Base-by-base conservation (phyloP, 179 eudicot species). In the Patellifolia procumbens region DNA sequence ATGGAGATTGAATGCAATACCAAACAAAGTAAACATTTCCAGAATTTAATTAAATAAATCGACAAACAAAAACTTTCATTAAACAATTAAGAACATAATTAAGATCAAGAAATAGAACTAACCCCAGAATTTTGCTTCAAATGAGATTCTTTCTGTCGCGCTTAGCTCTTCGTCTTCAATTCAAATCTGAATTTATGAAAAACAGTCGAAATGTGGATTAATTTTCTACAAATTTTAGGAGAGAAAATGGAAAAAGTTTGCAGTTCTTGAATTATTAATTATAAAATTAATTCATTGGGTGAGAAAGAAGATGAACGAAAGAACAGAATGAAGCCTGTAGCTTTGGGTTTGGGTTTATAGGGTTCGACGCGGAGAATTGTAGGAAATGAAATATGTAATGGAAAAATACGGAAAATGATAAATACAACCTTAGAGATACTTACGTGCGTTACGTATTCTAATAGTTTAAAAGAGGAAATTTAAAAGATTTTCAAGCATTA, bases 341-440 rank as follows among this genome's bases (percentile, higher is more conserved):
- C 37, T 75, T 75, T 22, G 46, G 78, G 63, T 34, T 75, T 65
- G 45, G 78, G 51, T n/a, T 75, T 65, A 64, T 49, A 74, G 71
- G 78, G 71, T 51, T 64, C 71, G 70, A 74, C 68, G 77, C 56
- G 45, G 59, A 61, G 34, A 62, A 43, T 37, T 34, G 53, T 31
- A 29, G 35, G 48, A 46, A 67, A 67, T 7, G 7, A 19, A 22
- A 43, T 22, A 20, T 65, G n/a, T n/a, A n/a, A n/a, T 37, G 42
- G 35, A 37, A 34, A 16, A 17, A 49, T 39, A 4, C n/a, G n/a
- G n/a, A 22, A 73, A 5, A 58, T 39, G 58, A 24, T 19, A 53
- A 24, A 45, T 45, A 46, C 7, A 20, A 49, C n/a, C n/a, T n/a
- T n/a, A n/a, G n/a, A n/a, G n/a, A n/a, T n/a, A n/a, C n/a, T n/a